These are phyloP conservation scores for Phytophthora pluvialis DNA, from an alignment of 352 stramenopile genomes.

Conservation along the genomic window DNA sequence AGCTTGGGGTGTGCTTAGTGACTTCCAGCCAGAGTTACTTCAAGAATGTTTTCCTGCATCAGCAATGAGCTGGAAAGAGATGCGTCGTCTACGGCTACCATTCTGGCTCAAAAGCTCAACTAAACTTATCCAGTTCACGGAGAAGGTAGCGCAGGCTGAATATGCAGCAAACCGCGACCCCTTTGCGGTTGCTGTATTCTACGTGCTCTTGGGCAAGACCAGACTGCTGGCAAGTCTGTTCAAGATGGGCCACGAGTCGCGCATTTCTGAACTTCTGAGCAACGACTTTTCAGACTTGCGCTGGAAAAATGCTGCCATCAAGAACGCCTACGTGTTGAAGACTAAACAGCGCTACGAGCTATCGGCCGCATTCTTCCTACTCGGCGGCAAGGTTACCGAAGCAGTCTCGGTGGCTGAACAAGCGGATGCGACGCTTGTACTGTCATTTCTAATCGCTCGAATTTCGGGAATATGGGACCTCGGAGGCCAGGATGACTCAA, in stretches of 20 bases:
- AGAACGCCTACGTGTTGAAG: slow-evolving; percentile 91
- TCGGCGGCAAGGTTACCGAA: slow-evolving; percentile 80
- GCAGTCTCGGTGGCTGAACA: slow-evolving; percentile 78
- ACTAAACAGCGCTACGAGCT: slow-evolving; percentile 84
- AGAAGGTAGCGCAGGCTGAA: slow-evolving; percentile 81
- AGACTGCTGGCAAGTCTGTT: slow-evolving; percentile 86
- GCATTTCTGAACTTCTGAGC: slow-evolving; percentile 77
- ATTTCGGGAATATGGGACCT: slow-evolving; percentile 82
- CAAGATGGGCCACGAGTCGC: slow-evolving; percentile 80
- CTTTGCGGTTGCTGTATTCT: slow-evolving; percentile 87
- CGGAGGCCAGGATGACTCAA: slow-evolving; percentile 32
- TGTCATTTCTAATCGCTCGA: slow-evolving; percentile 83
- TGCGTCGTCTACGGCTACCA: slow-evolving; percentile 67
- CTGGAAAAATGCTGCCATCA: slow-evolving; percentile 90
- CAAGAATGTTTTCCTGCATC: slow-evolving; percentile 65
- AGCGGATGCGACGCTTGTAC: slow-evolving; percentile 72
- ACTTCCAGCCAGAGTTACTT: slow-evolving; percentile 71
- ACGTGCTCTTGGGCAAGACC: slow-evolving; percentile 86
- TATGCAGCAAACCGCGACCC: slow-evolving; percentile 79
- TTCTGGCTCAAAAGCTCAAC: slow-evolving; percentile 78
- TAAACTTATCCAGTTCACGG: slow-evolving; percentile 61
- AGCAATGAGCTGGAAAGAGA: slow-evolving; percentile 71
- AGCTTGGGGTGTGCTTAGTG: slow-evolving; percentile 69
- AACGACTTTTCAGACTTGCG: slow-evolving; percentile 86
- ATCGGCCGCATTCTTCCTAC: slow-evolving; percentile 84